Percentiles rank a stretch among this genome's conserved stretches.
These are phyloP conservation scores for Capronia americana DNA, from an alignment of 2,329 filamentous ascomycete species.

Conservation along the genomic window DNA sequence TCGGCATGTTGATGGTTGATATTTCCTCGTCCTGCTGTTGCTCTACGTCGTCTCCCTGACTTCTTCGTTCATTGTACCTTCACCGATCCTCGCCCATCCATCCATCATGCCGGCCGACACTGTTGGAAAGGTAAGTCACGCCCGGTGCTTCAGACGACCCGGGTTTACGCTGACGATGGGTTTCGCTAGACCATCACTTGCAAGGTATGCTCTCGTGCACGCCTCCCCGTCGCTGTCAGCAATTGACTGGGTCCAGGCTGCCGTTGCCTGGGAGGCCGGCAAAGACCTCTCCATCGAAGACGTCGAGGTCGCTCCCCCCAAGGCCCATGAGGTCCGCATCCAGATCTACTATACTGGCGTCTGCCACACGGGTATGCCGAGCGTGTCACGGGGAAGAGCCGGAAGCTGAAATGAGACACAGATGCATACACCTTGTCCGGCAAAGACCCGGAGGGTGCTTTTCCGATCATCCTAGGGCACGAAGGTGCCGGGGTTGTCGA, in stretches of 20 bases:
- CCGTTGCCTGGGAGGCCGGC: constrained; percentile 95
- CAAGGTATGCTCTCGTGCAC: constrained; percentile 61
- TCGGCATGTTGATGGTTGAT: constrained; percentile 8
- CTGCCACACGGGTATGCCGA: constrained; percentile 84
- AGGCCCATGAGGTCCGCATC: constrained; percentile 93
- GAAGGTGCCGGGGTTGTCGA: constrained; percentile 92
- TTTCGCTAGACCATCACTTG: constrained; percentile 80
- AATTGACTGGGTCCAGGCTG: constrained; percentile 64
- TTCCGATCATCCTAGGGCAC: constrained; percentile 87
- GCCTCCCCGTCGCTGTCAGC: constrained; percentile 6
- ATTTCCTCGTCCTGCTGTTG: constrained; percentile 4
- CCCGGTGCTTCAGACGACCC: not conserved
- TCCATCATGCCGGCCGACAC: constrained; percentile 38
- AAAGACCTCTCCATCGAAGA: constrained; percentile 89
- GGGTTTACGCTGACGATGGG: constrained; percentile 17
- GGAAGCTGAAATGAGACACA: constrained; percentile 44
- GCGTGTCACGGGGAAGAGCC: constrained; percentile 22
- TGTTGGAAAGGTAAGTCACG: constrained; percentile 38
- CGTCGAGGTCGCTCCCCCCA: constrained; percentile 86
- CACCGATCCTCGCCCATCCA: not conserved
- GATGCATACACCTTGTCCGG: constrained; percentile 95
- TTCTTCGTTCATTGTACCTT: not conserved
- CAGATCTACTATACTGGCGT: constrained; percentile 98
- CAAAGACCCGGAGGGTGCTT: constrained; percentile 95
- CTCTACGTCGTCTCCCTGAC: constrained; percentile 1